phyloP scores from a whole-genome alignment of 106 monocot genomes.

The Dendrobium huoshanense region DNA sequence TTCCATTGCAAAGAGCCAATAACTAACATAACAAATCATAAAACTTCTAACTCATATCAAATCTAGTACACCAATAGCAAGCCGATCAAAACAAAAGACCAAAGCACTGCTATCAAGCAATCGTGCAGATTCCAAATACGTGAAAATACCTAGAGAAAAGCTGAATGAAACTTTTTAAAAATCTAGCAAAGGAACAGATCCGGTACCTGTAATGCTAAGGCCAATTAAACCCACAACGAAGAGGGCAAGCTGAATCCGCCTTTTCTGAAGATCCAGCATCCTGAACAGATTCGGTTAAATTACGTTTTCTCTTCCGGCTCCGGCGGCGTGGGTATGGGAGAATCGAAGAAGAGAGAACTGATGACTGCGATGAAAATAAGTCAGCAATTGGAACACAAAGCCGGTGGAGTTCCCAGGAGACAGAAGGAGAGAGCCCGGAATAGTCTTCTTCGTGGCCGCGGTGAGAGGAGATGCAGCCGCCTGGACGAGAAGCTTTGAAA shows the following conservation, averaged over 20 bases:
- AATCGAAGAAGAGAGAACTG: too few relatives aligned
- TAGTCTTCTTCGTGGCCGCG: too few relatives aligned
- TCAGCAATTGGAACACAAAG: too few relatives aligned
- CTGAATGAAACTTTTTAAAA: not conserved
- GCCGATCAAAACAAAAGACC: not conserved
- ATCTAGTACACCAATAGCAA: not conserved
- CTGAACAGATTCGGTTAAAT: not conserved
- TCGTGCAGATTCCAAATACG: not conserved
- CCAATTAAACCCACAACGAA: conserved; percentile 39
- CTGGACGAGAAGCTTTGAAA: too few relatives aligned
- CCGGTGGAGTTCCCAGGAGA: too few relatives aligned
- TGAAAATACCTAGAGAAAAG: not conserved
- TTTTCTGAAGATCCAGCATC: conserved; percentile 47
- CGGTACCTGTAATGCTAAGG: conserved; percentile 67
- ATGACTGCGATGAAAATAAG: too few relatives aligned
- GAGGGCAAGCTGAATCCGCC: conserved; percentile 50
- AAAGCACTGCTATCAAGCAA: not conserved
- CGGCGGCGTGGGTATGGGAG: not conserved
- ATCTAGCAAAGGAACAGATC: not conserved
- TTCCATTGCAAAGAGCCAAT: too few relatives aligned
- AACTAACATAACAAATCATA: too few relatives aligned
- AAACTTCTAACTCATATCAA: too few relatives aligned
- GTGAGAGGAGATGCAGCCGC: too few relatives aligned
- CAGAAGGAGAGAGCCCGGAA: too few relatives aligned
- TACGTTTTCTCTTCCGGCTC: not conserved